Percentiles rank a stretch among this genome's conserved stretches.
phyloP scores from a whole-genome alignment of 768 basidiomycete species.

The Lentinula guzmanii region DNA sequence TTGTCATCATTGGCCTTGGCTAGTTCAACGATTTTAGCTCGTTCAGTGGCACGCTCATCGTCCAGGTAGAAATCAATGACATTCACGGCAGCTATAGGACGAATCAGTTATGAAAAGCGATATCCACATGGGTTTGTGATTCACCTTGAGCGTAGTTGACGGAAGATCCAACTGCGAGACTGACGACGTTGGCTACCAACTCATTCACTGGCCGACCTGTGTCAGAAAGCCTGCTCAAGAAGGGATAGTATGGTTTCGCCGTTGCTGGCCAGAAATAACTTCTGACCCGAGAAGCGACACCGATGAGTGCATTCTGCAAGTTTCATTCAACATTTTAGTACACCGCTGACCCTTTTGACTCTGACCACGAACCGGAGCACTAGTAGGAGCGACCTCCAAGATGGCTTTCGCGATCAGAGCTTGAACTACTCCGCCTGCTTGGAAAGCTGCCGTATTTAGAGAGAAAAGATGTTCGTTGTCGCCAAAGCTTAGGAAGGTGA shows the following conservation, averaged over 20 bases:
- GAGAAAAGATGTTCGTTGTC: constrained; percentile 14
- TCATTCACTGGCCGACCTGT: constrained; percentile 33
- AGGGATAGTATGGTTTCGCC: constrained; percentile 29
- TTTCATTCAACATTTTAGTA: background rate
- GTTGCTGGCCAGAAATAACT: constrained; percentile 22
- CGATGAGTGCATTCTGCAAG: constrained; percentile 22
- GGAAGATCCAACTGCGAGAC: constrained; percentile 40
- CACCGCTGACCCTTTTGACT: background rate
- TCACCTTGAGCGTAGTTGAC: constrained; percentile 41
- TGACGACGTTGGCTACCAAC: constrained; percentile 36
- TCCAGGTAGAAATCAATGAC: constrained; percentile 51
- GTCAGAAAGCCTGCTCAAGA: constrained; percentile 30
- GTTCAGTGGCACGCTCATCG: constrained; percentile 30
- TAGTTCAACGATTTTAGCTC: constrained; percentile 30
- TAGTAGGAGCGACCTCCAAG: constrained; percentile 17
- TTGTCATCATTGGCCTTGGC: constrained; percentile 23
- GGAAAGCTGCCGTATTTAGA: constrained; percentile 8
- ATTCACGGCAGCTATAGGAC: constrained; percentile 29
- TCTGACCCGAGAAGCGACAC: constrained; percentile 18
- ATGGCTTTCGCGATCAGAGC: constrained; percentile 13
- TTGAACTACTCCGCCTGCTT: constrained; percentile 14
- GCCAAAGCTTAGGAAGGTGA: constrained; percentile 13
- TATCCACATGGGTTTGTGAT: background rate
- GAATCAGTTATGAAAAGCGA: background rate
- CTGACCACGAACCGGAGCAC: constrained; percentile 18